Conservation (phyloP, 1,139 yeast genomes). For the Taphrina betulina region DNA sequence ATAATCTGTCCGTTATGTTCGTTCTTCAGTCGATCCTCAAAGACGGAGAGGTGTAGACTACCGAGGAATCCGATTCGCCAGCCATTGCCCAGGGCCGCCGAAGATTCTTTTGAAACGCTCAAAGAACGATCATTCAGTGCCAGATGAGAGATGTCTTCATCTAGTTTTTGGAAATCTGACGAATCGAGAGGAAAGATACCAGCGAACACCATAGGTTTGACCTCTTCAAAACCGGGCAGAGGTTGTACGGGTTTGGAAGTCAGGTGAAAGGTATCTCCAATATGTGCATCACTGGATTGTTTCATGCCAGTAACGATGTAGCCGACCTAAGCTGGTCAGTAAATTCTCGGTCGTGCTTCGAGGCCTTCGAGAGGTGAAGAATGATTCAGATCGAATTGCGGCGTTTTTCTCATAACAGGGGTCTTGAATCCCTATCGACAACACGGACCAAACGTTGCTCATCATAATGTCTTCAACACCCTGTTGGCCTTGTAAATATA, state of each 20-base stretch:
- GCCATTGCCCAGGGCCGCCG: conserved; percentile 93
- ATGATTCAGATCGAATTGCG: conserved; percentile 21
- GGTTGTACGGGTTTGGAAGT: conserved; percentile 69
- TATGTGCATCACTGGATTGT: conserved; percentile 76
- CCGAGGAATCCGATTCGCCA: conserved; percentile 97
- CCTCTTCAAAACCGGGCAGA: conserved; percentile 91
- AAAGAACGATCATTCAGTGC: conserved; percentile 91
- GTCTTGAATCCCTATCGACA: conserved; percentile 29
- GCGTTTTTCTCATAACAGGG: conserved; percentile 26
- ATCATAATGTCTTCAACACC: neutral
- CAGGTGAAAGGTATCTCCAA: conserved; percentile 86
- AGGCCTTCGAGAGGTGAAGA: no score
- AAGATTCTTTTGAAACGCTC: conserved; percentile 81
- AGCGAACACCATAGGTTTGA: conserved; percentile 88
- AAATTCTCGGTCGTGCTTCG: no score
- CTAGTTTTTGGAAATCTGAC: conserved; percentile 79
- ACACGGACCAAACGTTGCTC: conserved; percentile 31
- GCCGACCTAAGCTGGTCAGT: conserved; percentile 65
- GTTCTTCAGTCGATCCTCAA: conserved; percentile 82
- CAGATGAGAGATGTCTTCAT: conserved; percentile 83
- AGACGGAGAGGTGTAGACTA: conserved; percentile 90
- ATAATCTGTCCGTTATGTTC: conserved; percentile 93
- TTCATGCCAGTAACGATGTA: conserved; percentile 93
- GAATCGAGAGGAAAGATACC: conserved; percentile 99
- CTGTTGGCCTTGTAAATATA: neutral